phyloP scores from a whole-genome alignment of 306 rosid species.

The Mucuna pruriens region DNA sequence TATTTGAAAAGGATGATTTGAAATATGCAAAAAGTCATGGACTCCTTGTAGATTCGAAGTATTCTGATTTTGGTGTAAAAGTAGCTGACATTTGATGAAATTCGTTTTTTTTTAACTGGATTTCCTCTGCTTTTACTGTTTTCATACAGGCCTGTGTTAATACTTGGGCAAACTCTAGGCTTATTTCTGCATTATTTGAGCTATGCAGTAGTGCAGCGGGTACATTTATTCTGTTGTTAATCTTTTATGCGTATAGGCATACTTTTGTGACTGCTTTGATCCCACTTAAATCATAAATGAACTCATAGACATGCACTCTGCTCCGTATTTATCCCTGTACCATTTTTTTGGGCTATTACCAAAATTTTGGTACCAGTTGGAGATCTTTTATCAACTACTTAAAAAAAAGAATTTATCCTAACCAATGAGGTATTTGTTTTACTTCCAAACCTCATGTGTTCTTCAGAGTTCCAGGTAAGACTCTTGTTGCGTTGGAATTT shows the following conservation, averaged over 20 bases:
- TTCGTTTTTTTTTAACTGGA: neutral
- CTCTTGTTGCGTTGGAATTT: neutral
- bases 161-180: neutral
- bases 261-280: neutral
- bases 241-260: neutral
- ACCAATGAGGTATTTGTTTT: no score
- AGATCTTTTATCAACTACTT: no score
- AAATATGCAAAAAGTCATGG: neutral
- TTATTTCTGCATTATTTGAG: constrained; percentile 5
- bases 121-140: constrained; percentile 1
- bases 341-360: neutral
- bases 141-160: neutral
- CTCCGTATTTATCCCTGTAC: neutral
- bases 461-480: neutral
- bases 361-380: no score
- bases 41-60: neutral
- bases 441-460: neutral
- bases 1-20: neutral
- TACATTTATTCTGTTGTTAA: neutral
- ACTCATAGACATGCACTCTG: neutral
- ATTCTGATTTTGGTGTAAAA: neutral
- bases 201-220: neutral
- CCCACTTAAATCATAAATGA: constrained; percentile 8
- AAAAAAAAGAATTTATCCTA: no score
- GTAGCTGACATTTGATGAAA: neutral